Evolutionary conservation across 345 rosid genomes (phyloP).

Genomic region (Zanthoxylum bungeanum): DNA sequence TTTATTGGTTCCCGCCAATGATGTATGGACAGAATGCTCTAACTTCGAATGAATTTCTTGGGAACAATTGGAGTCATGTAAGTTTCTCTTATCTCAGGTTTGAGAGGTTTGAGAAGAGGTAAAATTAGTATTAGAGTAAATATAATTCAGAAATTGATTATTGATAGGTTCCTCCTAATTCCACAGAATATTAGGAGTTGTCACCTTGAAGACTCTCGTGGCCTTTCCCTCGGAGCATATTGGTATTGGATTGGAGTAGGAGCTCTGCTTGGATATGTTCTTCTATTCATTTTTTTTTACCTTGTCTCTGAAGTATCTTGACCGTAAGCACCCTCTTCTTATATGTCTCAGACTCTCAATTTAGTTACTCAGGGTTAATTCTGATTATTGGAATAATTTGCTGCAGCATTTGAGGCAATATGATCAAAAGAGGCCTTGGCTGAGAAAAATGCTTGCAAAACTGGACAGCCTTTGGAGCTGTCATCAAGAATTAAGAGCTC

Average conservation of each 20-base stretch:
- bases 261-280: slow-evolving; percentile 53
- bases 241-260: slow-evolving; percentile 92
- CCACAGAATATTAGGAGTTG: slow-evolving; percentile 70
- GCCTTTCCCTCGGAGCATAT: slow-evolving; percentile 57
- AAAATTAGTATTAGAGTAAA: no score
- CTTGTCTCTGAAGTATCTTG: slow-evolving; percentile 61
- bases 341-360: not conserved
- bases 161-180: slow-evolving; percentile 41
- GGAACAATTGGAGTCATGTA: slow-evolving; percentile 60
- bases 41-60: slow-evolving; percentile 62
- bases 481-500: slow-evolving; percentile 27
- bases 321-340: slow-evolving; percentile 50
- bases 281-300: slow-evolving; percentile 68
- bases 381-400: slow-evolving; percentile 13
- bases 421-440: slow-evolving; percentile 43
- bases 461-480: slow-evolving; percentile 32
- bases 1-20: slow-evolving; percentile 65
- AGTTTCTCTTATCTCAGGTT: slow-evolving; percentile 13
- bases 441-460: slow-evolving; percentile 34
- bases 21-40: slow-evolving; percentile 62
- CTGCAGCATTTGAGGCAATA: slow-evolving; percentile 57
- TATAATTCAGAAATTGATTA: no score
- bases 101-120: no score
- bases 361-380: not conserved
- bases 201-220: slow-evolving; percentile 60